Base-by-base conservation (phyloP, 1,284 basidiomycete species). In the Cutaneotrichosporon daszewskae region DNA sequence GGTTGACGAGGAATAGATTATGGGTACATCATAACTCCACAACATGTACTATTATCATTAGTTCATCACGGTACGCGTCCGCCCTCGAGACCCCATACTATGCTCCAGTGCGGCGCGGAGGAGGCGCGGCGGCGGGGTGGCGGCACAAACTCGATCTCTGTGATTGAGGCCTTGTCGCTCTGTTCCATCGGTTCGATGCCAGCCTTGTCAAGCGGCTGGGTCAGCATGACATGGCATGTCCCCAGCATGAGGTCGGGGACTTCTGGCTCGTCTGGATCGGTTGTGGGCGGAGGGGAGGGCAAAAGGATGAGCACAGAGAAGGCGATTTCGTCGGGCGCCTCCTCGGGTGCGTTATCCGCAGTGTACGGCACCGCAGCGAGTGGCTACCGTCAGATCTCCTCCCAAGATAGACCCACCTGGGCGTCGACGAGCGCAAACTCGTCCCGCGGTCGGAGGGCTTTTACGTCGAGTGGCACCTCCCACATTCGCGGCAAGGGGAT, bases 181-280 rank as follows among this genome's bases (percentile, higher is more conserved):
- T 9, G 12, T n/a, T n/a, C n/a, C n/a, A n/a, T n/a, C n/a, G n/a
- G 27, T 5, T 28, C 23, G 13, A 42, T 11, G 16, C 37, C 31
- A 5, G 39, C 17, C 16, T 40, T 27, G 20, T 25, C 17, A 16
- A 32, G 25, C 6, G 40, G 25, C 13, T 16, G 20, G 3, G 27
- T 27, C n/a, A 35, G 27, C 18, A 31, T 17, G 10, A 41, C 11
- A 29, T 37, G 29, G 1, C 43, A 31, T 13, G 50, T 52, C 14
- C 50, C 50, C 24, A 52, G 45, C 40, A 45, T 44, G 25, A 52
- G 7, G 13, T 45, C 25, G 4, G 50, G 50, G 12, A 52, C 29
- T 3, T 40, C 49, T 11, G 43, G 41, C 4, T 27, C 25, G 6
- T 39, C 19, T 9, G 22, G 12, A 1, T 23, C 26, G 18, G 3